These are phyloP conservation scores for Marasmius sp. DNA, from an alignment of 1,284 basidiomycete genomes.

Conservation along the genomic window DNA sequence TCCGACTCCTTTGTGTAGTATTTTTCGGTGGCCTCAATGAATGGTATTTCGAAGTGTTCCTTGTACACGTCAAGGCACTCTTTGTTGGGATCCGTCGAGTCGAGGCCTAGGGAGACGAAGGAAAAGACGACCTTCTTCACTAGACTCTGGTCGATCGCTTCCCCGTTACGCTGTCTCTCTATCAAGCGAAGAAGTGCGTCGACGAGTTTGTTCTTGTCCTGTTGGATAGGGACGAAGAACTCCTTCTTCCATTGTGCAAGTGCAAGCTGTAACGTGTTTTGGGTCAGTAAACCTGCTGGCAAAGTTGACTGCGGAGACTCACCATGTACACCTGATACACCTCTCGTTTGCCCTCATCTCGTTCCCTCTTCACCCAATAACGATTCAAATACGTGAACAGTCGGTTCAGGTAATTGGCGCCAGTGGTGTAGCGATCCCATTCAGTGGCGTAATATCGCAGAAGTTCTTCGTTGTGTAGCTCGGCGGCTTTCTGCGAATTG, in stretches of 20 bases:
- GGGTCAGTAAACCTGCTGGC: neutral
- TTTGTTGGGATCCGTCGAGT: constrained; percentile 89
- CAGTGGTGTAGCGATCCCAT: constrained; percentile 97
- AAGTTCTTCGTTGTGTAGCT: constrained; percentile 80
- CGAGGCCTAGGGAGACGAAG: constrained; percentile 94
- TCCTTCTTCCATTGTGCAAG: constrained; percentile 94
- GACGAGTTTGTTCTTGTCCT: constrained; percentile 79
- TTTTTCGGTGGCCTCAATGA: constrained; percentile 85
- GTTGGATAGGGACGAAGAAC: constrained; percentile 89
- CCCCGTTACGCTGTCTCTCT: constrained; percentile 92
- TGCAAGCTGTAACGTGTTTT: constrained; percentile 67
- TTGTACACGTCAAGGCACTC: constrained; percentile 94
- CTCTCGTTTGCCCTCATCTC: constrained; percentile 95
- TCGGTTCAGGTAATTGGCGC: constrained; percentile 94
- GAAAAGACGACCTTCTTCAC: constrained; percentile 98
- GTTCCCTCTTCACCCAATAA: constrained; percentile 98
- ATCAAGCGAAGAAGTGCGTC: constrained; percentile 88
- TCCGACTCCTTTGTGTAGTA: constrained; percentile 94
- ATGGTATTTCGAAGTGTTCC: constrained; percentile 87
- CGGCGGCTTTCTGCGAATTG: constrained; percentile 61
- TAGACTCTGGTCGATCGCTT: constrained; percentile 89
- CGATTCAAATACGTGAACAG: constrained; percentile 97
- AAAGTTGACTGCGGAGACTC: constrained; percentile 39
- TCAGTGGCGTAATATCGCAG: constrained; percentile 90
- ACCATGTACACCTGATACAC: constrained; percentile 97